phyloP scores from a whole-genome alignment of 495 filamentous ascomycete species.

The Penicillium coprophilum region DNA sequence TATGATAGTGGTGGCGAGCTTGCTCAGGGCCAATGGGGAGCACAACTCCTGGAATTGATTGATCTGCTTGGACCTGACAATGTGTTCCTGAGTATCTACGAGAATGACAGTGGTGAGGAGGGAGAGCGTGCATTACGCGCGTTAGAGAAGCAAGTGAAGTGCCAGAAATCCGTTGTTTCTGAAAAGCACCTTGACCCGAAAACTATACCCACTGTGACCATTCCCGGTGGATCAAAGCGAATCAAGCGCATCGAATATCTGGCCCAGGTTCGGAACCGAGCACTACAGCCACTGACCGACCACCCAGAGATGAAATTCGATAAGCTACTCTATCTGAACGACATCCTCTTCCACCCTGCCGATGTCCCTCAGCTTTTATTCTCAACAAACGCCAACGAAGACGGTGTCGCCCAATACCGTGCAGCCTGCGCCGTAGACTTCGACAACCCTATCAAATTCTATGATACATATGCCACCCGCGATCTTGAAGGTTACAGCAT shows the following conservation, averaged over 20 bases:
- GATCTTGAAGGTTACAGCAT: constrained; percentile 70
- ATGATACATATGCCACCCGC: constrained; percentile 78
- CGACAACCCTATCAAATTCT: constrained; percentile 73
- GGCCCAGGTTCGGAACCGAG: constrained; percentile 76
- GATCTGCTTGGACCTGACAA: constrained; percentile 56
- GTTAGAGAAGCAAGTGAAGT: constrained; percentile 44
- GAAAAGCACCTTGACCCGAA: constrained; percentile 53
- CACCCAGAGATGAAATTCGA: constrained; percentile 52
- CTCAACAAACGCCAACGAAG: constrained; percentile 63
- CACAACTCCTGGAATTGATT: constrained; percentile 60
- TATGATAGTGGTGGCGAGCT: constrained; percentile 62
- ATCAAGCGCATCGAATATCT: constrained; percentile 73
- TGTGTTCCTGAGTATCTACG: constrained; percentile 59
- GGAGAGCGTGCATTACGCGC: constrained; percentile 44
- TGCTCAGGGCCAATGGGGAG: constrained; percentile 65
- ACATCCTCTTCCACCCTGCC: constrained; percentile 68
- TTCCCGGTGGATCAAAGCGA: constrained; percentile 61
- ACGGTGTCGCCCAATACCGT: constrained; percentile 63
- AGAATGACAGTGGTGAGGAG: constrained; percentile 63
- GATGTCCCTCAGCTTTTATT: constrained; percentile 73
- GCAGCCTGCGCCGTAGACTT: constrained; percentile 82
- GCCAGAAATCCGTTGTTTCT: constrained; percentile 54
- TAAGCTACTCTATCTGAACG: constrained; percentile 74
- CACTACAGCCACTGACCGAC: constrained; percentile 60
- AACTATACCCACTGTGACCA: constrained; percentile 53